These are phyloP conservation scores for Cladobotryum protrusum DNA, from an alignment of 2,329 filamentous ascomycete genomes.

Conservation along the genomic window DNA sequence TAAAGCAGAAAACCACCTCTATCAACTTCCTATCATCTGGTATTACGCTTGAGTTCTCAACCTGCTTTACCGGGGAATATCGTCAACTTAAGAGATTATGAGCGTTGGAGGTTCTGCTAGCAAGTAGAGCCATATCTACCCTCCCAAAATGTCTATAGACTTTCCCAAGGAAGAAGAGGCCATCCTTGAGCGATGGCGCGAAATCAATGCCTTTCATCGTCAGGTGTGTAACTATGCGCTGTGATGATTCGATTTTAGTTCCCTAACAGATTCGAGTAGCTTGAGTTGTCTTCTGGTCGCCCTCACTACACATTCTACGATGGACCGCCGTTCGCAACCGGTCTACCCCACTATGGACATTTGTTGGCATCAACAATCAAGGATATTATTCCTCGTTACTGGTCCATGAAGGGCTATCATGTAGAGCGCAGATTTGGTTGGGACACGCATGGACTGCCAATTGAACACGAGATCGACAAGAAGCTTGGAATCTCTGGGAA, in stretches of 20 bases:
- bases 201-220: conserved; percentile 84
- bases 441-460: conserved; percentile 90
- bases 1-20: too few species aligned
- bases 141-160: conserved; percentile 67
- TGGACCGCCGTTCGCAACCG: conserved; percentile 74
- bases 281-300: conserved; percentile 75
- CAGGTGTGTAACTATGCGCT: conserved; percentile 49
- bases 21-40: too few species aligned
- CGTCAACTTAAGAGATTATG: too few species aligned
- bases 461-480: conserved; percentile 98
- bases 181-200: conserved; percentile 79
- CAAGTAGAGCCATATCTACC: background rate
- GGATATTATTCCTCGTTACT: conserved; percentile 93
- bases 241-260: background rate
- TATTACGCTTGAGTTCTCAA: too few species aligned
- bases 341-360: conserved; percentile 61
- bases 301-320: conserved; percentile 93
- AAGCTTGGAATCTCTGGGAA: conserved; percentile 83
- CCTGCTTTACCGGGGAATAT: too few species aligned
- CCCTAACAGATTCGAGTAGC: conserved; percentile 25
- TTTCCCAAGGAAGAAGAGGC: conserved; percentile 89
- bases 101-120: background rate
- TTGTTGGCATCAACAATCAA: conserved; percentile 91
- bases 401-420: conserved; percentile 94
- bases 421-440: conserved; percentile 91